A percentile compares a stretch with the other conserved stretches of the same genome.
Conservation (phyloP, 164 flowering plant genomes). For the Vitis riparia region DNA sequence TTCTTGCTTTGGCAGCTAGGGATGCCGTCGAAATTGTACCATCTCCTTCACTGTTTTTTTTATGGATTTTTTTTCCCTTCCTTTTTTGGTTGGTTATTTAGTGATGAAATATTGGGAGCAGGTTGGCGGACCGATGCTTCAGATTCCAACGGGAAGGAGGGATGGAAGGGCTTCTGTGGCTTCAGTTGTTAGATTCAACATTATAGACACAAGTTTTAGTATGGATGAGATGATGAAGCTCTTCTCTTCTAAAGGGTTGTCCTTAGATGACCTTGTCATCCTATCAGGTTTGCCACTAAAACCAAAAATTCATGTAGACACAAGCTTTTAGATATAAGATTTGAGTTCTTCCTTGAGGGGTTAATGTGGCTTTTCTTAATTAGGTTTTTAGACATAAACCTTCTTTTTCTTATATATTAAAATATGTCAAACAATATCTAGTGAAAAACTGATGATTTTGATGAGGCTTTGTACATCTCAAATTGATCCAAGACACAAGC, state of each 20-base stretch:
- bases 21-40: conserved; percentile 72
- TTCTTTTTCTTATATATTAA: too few relatives aligned
- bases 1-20: conserved; percentile 74
- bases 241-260: conserved; percentile 74
- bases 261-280: conserved; percentile 62
- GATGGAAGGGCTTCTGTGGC: conserved; percentile 64
- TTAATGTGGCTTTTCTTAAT: too few relatives aligned
- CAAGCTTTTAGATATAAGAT: too few relatives aligned
- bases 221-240: conserved; percentile 61
- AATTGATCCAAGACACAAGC: too few relatives aligned
- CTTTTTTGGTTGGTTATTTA: not conserved
- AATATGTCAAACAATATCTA: too few relatives aligned
- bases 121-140: conserved; percentile 73
- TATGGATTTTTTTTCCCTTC: too few relatives aligned
- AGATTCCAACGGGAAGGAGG: conserved; percentile 64
- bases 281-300: conserved; percentile 56
- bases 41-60: conserved; percentile 1
- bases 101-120: conserved; percentile 14
- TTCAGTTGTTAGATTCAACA: conserved; percentile 68
- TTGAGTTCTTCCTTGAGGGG: too few relatives aligned
- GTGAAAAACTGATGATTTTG: too few relatives aligned
- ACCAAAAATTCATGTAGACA: too few relatives aligned
- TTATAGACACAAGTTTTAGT: conserved; percentile 72
- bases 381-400: too few relatives aligned
- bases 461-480: too few relatives aligned